Percentiles rank a stretch among this genome's conserved stretches.
Evolutionary conservation across 83 land plant genomes (phyloP).

Genomic region (Thuja plicata): DNA sequence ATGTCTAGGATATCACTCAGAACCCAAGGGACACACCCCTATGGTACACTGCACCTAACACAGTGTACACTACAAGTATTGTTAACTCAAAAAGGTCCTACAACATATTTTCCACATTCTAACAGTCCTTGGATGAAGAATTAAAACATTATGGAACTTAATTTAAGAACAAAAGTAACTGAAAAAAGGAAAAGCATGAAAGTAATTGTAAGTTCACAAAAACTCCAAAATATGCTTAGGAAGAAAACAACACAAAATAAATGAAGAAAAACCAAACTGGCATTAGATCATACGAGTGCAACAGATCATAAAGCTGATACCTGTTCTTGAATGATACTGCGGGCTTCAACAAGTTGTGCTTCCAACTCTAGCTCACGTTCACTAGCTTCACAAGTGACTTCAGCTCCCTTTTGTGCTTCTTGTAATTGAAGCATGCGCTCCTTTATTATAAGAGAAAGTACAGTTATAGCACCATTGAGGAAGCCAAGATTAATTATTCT

Average conservation of each 20-base stretch:
- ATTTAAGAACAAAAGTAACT: not conserved
- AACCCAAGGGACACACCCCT: too few species aligned
- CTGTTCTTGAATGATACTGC: constrained; percentile 98
- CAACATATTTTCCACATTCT: too few species aligned
- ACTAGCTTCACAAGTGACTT: constrained; percentile 87
- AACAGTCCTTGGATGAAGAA: not conserved
- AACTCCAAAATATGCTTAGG: not conserved
- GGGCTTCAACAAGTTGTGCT: constrained; percentile 99
- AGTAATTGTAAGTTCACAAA: not conserved
- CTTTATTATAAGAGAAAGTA: constrained; percentile 26
- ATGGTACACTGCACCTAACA: too few species aligned
- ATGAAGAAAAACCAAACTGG: not conserved
- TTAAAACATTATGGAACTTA: not conserved
- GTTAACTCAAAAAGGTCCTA: too few species aligned
- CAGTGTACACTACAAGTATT: too few species aligned
- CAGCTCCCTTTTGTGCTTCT: constrained; percentile 80
- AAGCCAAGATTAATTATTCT: not conserved
- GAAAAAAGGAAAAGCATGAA: not conserved
- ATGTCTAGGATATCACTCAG: too few species aligned
- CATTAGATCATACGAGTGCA: not conserved
- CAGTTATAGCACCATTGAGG: not conserved
- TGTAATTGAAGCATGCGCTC: constrained; percentile 92
- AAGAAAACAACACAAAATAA: not conserved
- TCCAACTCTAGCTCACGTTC: constrained; percentile 97
- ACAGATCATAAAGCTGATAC: constrained; percentile 24